A percentile compares a stretch with the other conserved stretches of the same genome.
phyloP scores from a whole-genome alignment of 2,329 filamentous ascomycete genomes.

The Hymenoscyphus infarciens region DNA sequence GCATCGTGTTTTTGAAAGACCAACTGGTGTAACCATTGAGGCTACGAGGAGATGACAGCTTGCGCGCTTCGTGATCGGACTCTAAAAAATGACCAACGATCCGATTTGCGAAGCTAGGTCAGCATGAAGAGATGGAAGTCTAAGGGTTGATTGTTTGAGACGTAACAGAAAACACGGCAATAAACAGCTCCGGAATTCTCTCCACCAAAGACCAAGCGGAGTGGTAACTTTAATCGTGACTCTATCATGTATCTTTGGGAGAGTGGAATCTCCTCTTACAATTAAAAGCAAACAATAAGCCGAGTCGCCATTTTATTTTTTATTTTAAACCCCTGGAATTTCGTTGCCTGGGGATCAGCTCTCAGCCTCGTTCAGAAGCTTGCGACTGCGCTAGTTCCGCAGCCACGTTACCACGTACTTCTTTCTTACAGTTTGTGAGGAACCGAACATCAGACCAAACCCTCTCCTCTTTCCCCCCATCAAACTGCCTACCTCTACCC shows the following conservation, averaged over 20 bases:
- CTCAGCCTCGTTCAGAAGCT: conserved; percentile 8
- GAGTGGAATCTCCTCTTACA: background rate
- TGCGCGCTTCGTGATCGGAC: background rate
- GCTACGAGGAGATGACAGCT: background rate
- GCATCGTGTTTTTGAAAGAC: background rate
- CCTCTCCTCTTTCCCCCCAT: background rate
- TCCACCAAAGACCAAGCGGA: background rate
- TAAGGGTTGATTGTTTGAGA: background rate
- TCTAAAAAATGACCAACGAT: background rate
- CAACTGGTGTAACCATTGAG: background rate
- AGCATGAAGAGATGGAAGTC: background rate
- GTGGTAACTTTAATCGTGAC: background rate
- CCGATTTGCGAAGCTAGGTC: background rate
- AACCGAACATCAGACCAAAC: background rate
- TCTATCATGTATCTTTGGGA: background rate
- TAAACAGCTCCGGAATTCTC: background rate
- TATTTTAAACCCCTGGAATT: conserved; percentile 1
- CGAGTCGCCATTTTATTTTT: background rate
- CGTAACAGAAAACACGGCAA: background rate
- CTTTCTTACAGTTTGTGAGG: conserved; percentile 4
- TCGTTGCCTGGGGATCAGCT: conserved; percentile 1
- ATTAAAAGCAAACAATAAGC: background rate
- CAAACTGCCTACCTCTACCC: background rate
- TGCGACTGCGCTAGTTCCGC: conserved; percentile 5
- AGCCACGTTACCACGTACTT: conserved; percentile 5